A percentile compares a stretch with the other conserved stretches of the same genome.
Evolutionary conservation across 352 stramenopile genomes (phyloP).

Genomic region (Phytophthora pluvialis): DNA sequence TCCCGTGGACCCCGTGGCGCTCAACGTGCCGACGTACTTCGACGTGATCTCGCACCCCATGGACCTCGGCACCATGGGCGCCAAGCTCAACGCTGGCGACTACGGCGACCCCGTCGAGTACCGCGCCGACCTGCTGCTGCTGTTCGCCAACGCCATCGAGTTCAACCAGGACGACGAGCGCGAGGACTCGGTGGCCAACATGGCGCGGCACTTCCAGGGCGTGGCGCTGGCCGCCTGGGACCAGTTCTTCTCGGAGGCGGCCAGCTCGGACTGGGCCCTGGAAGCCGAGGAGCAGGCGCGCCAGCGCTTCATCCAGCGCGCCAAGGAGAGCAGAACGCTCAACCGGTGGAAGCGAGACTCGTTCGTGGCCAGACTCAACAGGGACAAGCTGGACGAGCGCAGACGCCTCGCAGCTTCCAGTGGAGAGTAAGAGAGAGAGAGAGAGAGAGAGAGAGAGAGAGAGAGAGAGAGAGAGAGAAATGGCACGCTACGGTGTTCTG

Average conservation of each 20-base stretch:
- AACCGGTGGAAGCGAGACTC: conserved; percentile 78
- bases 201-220: conserved; percentile 66
- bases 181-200: conserved; percentile 75
- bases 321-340: conserved; percentile 53
- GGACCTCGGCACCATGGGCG: conserved; percentile 96
- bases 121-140: conserved; percentile 75
- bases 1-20: conserved; percentile 94
- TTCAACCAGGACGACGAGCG: conserved; percentile 87
- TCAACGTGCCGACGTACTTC: conserved; percentile 95
- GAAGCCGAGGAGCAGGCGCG: conserved; percentile 62
- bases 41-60: conserved; percentile 96
- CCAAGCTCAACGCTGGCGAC: conserved; percentile 66
- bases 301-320: conserved; percentile 57
- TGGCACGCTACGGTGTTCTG: too few species aligned
- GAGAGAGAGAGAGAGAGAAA: conserved; percentile 7
- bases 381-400: conserved; percentile 75
- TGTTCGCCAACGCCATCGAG: conserved; percentile 88
- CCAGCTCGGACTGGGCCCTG: conserved; percentile 66
- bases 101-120: conserved; percentile 69
- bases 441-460: conserved; percentile 19
- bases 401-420: conserved; percentile 28
- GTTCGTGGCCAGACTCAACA: conserved; percentile 83
- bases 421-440: conserved; percentile 29
- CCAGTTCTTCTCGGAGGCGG: conserved; percentile 65
- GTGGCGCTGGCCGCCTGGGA: conserved; percentile 62